Percentiles rank a stretch among this genome's conserved stretches.
phyloP scores from a whole-genome alignment of 2,329 filamentous ascomycete genomes.

The Microdochium bolleyi region DNA sequence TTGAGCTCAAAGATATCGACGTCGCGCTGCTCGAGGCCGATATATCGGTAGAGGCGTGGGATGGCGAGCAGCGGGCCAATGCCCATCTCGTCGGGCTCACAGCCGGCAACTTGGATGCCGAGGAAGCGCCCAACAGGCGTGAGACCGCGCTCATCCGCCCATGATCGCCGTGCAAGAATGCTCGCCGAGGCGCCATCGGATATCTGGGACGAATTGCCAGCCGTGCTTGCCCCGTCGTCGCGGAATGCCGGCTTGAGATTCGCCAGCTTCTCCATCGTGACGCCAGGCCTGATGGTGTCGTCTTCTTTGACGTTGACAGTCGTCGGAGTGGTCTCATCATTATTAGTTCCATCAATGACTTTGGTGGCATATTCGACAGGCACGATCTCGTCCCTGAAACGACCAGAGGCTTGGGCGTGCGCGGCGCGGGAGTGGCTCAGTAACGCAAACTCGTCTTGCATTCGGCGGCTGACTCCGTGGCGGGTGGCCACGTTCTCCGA shows the following conservation, averaged over 20 bases:
- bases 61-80: constrained; percentile 32
- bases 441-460: constrained; percentile 56
- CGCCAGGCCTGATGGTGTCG: constrained; percentile 53
- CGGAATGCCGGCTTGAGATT: constrained; percentile 59
- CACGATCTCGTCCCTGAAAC: too few species aligned
- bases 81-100: constrained; percentile 61
- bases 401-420: too few species aligned
- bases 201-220: constrained; percentile 54
- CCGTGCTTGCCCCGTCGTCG: constrained; percentile 48
- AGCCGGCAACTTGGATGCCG: constrained; percentile 54
- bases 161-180: constrained; percentile 56
- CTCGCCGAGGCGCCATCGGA: constrained; percentile 57
- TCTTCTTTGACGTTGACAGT: constrained; percentile 42
- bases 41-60: constrained; percentile 51
- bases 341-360: constrained; percentile 20
- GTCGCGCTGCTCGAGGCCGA: constrained; percentile 47
- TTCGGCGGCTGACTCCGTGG: constrained; percentile 48
- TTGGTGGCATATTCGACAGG: too few species aligned
- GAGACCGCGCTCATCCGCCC: constrained; percentile 50
- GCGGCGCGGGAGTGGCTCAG: too few species aligned
- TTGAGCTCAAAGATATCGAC: constrained; percentile 63
- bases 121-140: constrained; percentile 59
- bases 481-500: constrained; percentile 58
- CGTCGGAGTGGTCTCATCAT: constrained; percentile 21
- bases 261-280: constrained; percentile 49